Evolutionary conservation across 371 early-diverging fungal genomes (phyloP), one percentile per base, ranked within the genome.

Genomic region (Gilbertella persicaria): DNA sequence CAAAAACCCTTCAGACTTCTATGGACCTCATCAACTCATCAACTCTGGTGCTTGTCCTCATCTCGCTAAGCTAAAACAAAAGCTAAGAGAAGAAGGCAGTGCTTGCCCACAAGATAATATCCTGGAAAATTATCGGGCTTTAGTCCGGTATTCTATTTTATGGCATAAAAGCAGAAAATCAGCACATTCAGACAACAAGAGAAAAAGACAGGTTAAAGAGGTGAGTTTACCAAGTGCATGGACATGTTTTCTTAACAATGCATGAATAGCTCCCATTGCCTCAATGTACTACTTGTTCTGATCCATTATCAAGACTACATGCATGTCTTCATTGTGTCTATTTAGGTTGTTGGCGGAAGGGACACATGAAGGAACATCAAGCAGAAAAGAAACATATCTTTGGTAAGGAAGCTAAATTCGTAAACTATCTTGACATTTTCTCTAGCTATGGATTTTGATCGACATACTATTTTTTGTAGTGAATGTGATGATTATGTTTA

Each of bases 401-500:
- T 58, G 89, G 90, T 89, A 79, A 58, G 54, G 7, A n/a, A 5
- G 13, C 13, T 3, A 13, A 5, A 8, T 2, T 33, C 3, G 40
- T 30, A 28, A 19, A 28, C 23, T 5, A 16, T 39, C 16, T n/a
- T 20, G 16, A 36, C 16, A 20, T 35, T 14, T 16, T 30, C 9
- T 35, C 5, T 19, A 67, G 71, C 68, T 14, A 68, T 71, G 69
- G 73, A 73, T 51, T 64, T 64, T 50, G 55, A 64, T 51, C 30
- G 65, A 46, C 51, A 64, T 44, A 44, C 60, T 1, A 37, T 64
- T 33, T 64, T 60, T 45, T 96, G 97, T 59, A 45, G 45, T n/a
- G 68, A 72, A 16, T 96, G 97, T 73, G 74, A 79, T 42, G 94
- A 95, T 58, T 95, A 93, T 65, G 79, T 95, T 0, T 92, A 93